Conservation (phyloP, 2,329 filamentous ascomycete genomes). For the Colletotrichum sojae region DNA sequence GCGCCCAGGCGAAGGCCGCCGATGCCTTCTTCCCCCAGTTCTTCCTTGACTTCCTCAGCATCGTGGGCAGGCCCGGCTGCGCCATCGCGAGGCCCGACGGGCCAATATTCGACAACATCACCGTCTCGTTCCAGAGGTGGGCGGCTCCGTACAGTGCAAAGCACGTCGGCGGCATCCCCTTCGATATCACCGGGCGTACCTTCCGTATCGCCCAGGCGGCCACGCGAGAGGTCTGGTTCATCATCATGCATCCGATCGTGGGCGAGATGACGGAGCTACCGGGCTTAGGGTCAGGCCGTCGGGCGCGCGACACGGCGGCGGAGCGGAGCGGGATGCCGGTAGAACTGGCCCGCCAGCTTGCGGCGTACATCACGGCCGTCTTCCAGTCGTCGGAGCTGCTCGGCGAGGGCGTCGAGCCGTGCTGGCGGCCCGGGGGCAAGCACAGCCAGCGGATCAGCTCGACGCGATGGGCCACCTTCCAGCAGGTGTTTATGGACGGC, state of each 20-base stretch:
- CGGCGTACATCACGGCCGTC: conserved; percentile 5
- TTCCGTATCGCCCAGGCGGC: conserved; percentile 13
- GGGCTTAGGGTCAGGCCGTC: background rate
- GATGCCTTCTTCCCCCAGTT: conserved; percentile 11
- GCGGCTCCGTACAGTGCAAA: conserved; percentile 10
- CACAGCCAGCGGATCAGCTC: conserved; percentile 11
- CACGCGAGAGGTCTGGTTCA: conserved; percentile 24
- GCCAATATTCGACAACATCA: conserved; percentile 10
- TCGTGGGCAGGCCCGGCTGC: background rate
- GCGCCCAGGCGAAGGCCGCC: background rate
- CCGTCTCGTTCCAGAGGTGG: background rate
- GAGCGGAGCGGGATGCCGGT: conserved; percentile 5
- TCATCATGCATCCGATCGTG: conserved; percentile 13
- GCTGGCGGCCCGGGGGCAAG: conserved; percentile 9
- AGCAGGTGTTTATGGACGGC: conserved; percentile 10
- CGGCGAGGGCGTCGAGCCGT: conserved; percentile 8
- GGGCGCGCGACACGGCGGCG: background rate
- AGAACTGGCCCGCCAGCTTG: background rate
- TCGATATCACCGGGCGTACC: conserved; percentile 12
- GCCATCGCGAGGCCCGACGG: background rate
- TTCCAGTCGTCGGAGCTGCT: conserved; percentile 14
- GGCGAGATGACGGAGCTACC: background rate
- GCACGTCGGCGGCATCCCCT: conserved; percentile 10
- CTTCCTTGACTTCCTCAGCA: conserved; percentile 19
- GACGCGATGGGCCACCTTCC: conserved; percentile 9